Percentiles rank a stretch among this genome's conserved stretches.
Conservation (phyloP, 192 early-diverging fungal genomes). For the Coemansia sp. region DNA sequence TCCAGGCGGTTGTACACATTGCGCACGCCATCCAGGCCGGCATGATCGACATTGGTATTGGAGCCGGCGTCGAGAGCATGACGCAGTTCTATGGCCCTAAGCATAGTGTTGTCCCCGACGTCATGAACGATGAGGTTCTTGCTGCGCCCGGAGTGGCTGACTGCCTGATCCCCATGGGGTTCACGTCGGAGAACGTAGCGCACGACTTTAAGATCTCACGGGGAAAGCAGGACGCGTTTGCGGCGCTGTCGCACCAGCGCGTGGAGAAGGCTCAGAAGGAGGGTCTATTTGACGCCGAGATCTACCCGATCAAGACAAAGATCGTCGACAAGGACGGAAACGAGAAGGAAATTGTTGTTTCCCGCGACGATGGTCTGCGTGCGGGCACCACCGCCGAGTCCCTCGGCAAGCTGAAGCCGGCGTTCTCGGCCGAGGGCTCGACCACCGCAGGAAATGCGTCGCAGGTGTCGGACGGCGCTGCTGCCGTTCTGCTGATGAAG, state of each 20-base stretch:
- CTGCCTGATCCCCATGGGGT: constrained; percentile 87
- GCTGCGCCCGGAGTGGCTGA: constrained; percentile 72
- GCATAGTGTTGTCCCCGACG: constrained; percentile 66
- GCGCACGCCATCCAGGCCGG: constrained; percentile 87
- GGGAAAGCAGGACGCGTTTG: constrained; percentile 88
- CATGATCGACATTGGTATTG: constrained; percentile 89
- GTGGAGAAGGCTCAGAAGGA: constrained; percentile 86
- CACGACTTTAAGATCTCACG: constrained; percentile 82
- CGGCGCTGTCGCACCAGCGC: constrained; percentile 79
- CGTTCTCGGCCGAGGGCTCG: constrained; percentile 81
- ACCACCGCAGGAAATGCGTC: constrained; percentile 97
- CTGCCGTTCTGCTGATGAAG: constrained; percentile 93
- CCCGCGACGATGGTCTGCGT: constrained; percentile 92
- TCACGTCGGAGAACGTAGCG: constrained; percentile 97
- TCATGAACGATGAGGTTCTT: constrained; percentile 73
- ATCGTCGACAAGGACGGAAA: constrained; percentile 82
- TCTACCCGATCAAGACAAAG: constrained; percentile 75
- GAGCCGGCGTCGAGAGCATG: constrained; percentile 95
- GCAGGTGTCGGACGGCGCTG: constrained; percentile 97
- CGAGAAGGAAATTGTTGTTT: constrained; percentile 66
- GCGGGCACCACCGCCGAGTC: constrained; percentile 70
- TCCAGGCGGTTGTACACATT: constrained; percentile 85
- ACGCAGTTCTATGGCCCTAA: constrained; percentile 81
- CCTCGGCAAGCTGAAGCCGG: constrained; percentile 82
- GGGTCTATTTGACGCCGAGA: constrained; percentile 90